Percentiles rank a stretch among this genome's conserved stretches.
These are phyloP conservation scores for Pseudevernia furfuracea DNA, from an alignment of 495 filamentous ascomycete genomes.

Conservation along the genomic window DNA sequence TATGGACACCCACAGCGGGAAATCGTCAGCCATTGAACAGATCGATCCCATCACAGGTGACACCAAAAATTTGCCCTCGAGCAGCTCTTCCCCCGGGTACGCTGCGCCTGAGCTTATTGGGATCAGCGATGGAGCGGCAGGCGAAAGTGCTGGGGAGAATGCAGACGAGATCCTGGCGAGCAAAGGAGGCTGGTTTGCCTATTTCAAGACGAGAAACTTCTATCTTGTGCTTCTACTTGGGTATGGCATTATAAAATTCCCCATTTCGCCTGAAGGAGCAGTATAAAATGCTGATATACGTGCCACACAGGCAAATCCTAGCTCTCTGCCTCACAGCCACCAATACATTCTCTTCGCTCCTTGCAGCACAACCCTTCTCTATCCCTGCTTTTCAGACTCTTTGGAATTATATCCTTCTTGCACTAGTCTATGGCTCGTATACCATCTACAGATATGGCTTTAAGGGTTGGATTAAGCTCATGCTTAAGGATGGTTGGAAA, in stretches of 20 bases:
- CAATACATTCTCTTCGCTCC: constrained; percentile 78
- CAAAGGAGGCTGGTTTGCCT: constrained; percentile 64
- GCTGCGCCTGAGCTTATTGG: constrained; percentile 23
- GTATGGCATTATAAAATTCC: constrained; percentile 33
- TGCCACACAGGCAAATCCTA: constrained; percentile 60
- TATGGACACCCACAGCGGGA: constrained; percentile 17
- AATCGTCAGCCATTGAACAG: constrained; percentile 10
- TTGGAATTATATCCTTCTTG: constrained; percentile 86
- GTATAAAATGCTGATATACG: background rate
- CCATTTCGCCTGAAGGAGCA: background rate
- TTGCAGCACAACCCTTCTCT: constrained; percentile 57
- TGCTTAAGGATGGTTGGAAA: constrained; percentile 75
- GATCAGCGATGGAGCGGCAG: constrained; percentile 27
- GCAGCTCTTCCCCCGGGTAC: constrained; percentile 29
- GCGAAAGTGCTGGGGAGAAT: constrained; percentile 43
- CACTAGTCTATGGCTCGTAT: constrained; percentile 70
- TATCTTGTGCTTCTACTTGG: constrained; percentile 74
- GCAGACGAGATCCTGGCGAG: constrained; percentile 36
- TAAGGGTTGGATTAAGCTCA: constrained; percentile 56
- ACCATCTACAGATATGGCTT: constrained; percentile 77
- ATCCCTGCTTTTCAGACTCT: constrained; percentile 97
- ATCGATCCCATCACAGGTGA: constrained; percentile 3
- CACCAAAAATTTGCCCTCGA: constrained; percentile 7
- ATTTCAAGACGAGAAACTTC: constrained; percentile 77
- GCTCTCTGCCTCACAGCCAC: constrained; percentile 82